Base-by-base conservation (phyloP, 768 basidiomycete species). In the Pisolithus tinctorius region DNA sequence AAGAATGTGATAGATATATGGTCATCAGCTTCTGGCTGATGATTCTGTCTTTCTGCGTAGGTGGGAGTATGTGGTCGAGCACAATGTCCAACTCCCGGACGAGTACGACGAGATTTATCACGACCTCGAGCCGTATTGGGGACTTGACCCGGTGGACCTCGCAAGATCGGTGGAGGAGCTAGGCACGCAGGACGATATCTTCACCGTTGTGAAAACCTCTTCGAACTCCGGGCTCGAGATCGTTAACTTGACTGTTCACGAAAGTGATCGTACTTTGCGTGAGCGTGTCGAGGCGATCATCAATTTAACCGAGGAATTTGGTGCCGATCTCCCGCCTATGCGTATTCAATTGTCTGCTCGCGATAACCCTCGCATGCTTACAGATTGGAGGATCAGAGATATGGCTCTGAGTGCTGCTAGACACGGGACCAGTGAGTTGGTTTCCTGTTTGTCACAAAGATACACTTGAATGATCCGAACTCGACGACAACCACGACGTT, bases 41-140 rank as follows among this genome's bases (percentile, higher is more conserved):
- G 20, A 11, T 9, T 27, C 16, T 20, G 11, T 39, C n/a, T 13
- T 23, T 45, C 2, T 13, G 16, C 16, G 14, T n/a, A 68, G 73
- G 74, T 77, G 74, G 75, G 55, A 64, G 23, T 77, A 73, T 50
- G 70, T 71, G 6, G 59, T 65, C n/a, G 53, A 55, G 44, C 56
- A 77, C 53, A 54, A 67, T 29, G 66, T 77, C 3, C 71, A 67
- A 38, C 63, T 77, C 1, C 71, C 69, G 16, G 76, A 77, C 52
- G 75, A 77, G 49, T 77, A 77, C 42, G 74, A 77, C 57, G 72
- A 74, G 53, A 75, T 76, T 44, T 56, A 64, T 49, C 55, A 60
- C 9, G 66, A 74, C 45, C 51, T 75, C 6, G 64, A 67, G 20
- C 67, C 69, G 0, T 73, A 64, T 55, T 71, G 65, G 63, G 74